Evolutionary conservation across 169 alveolate species (phyloP), one percentile per base, ranked within the genome.

Genomic region (Cryptosporidium muris): DNA sequence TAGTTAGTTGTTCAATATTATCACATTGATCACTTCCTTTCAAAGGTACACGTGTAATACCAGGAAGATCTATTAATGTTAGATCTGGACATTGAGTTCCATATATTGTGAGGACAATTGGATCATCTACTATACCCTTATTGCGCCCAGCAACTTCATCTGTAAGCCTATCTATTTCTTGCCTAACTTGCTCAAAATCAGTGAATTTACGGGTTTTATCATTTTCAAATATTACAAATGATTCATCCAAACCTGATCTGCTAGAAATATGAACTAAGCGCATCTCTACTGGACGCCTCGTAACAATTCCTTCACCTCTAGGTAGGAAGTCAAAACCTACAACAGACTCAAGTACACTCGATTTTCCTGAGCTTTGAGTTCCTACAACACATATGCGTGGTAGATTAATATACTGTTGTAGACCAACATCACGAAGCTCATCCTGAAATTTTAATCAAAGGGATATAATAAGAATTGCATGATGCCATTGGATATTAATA

Each of bases 11-110:
- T 85, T 96, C 99, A 51, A 97, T 97, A 66, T 96, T 97, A 88
- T 96, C 97, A 9, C 96, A 93, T 88, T 97, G 98, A 51, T 97
- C 99, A 14, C 98, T 95, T 80, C 98, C 98, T 64, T 94, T 93
- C 36, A 97, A 74, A 14, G 99, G 98, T 8, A 97, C 98, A 80
- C 98, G 90, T 14, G 99, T 97, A 56, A 98, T 97, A 53, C 99
- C 99, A 14, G 99, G 99, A 56, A 98, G 92, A 91, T 98, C 99
- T 43, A 98, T 97, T 34, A 98, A 91, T 1, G 99, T 96, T 64
- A 98, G 91, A 88, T 98, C 99, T 0, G 99, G 99, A 66, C 98
- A 96, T 51, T 95, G 95, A 1, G 97, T 92, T 49, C 99, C 97
- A 89, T 94, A 97, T 34, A 97, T 95, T 49, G 98, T 95, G 82